Evolutionary conservation across 2,329 filamentous ascomycete genomes (phyloP).

Genomic region (Fusarium ambrosium): DNA sequence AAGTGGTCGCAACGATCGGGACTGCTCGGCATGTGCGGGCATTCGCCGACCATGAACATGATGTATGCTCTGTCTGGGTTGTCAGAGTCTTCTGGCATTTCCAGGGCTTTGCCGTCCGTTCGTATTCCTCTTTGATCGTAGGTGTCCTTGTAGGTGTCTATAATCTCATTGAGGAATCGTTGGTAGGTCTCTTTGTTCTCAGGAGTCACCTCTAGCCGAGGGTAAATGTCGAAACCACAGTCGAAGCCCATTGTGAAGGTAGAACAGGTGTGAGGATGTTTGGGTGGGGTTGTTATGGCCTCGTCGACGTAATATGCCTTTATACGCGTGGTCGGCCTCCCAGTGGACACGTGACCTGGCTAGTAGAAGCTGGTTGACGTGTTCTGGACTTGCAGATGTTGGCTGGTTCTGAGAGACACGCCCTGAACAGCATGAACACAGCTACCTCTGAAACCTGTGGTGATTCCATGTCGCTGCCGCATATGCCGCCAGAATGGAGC

Average conservation of each 20-base stretch:
- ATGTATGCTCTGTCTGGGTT: background rate
- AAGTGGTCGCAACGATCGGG: conserved; percentile 13
- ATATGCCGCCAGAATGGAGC: background rate
- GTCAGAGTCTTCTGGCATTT: background rate
- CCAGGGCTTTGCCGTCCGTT: background rate
- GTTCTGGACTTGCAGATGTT: too few species aligned
- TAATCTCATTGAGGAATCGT: background rate
- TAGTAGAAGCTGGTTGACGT: background rate
- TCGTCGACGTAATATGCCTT: background rate
- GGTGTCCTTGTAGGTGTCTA: background rate
- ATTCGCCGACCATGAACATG: background rate
- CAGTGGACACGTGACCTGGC: background rate
- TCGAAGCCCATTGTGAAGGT: background rate
- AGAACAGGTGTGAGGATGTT: background rate
- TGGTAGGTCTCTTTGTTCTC: conserved; percentile 6
- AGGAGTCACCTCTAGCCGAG: background rate
- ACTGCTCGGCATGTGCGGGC: background rate
- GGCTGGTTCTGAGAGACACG: background rate
- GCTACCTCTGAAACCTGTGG: background rate
- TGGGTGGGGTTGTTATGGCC: background rate
- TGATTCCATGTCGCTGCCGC: background rate
- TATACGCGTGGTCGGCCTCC: background rate
- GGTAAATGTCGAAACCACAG: conserved; percentile 25
- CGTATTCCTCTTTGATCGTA: background rate
- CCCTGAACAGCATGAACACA: background rate